Conservation (phyloP, 2,329 filamentous ascomycete genomes). For the Colletotrichum neosansevieriae region DNA sequence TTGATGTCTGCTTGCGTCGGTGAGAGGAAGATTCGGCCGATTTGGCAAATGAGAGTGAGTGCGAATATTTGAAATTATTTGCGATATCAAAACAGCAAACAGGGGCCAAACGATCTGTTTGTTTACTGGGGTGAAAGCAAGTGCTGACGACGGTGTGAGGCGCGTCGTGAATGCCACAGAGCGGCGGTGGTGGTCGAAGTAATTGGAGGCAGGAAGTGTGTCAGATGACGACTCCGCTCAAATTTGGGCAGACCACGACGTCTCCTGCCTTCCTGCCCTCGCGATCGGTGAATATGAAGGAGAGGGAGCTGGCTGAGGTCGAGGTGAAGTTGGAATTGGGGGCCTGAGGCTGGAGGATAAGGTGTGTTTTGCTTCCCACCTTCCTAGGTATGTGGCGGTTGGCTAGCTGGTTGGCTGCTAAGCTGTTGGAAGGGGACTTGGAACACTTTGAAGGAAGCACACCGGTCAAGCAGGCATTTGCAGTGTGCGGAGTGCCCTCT, state of each 20-base stretch:
- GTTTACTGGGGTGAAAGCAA: not conserved
- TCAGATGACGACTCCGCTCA: constrained; percentile 15
- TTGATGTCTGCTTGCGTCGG: not conserved
- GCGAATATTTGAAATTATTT: no score
- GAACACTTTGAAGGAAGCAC: no score
- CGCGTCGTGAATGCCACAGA: constrained; percentile 1
- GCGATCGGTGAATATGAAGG: not conserved
- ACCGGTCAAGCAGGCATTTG: no score
- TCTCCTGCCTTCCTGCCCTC: constrained; percentile 6
- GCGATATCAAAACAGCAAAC: not conserved
- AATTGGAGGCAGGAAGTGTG: constrained; percentile 17
- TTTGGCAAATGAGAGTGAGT: not conserved
- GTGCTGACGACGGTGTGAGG: not conserved
- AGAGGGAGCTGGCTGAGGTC: not conserved
- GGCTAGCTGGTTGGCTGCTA: no score
- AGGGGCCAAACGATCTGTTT: not conserved
- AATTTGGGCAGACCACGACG: not conserved
- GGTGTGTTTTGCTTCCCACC: constrained; percentile 8
- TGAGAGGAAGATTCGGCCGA: no score
- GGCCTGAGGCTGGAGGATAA: constrained; percentile 4
- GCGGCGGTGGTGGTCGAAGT: constrained; percentile 4
- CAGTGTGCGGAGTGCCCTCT: constrained; percentile 1
- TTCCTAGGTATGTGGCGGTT: not conserved
- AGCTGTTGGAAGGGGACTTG: no score
- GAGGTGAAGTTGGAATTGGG: constrained; percentile 11